These are phyloP conservation scores for Schizopora paradoxa DNA, from an alignment of 1,284 basidiomycete species.

Conservation along the genomic window DNA sequence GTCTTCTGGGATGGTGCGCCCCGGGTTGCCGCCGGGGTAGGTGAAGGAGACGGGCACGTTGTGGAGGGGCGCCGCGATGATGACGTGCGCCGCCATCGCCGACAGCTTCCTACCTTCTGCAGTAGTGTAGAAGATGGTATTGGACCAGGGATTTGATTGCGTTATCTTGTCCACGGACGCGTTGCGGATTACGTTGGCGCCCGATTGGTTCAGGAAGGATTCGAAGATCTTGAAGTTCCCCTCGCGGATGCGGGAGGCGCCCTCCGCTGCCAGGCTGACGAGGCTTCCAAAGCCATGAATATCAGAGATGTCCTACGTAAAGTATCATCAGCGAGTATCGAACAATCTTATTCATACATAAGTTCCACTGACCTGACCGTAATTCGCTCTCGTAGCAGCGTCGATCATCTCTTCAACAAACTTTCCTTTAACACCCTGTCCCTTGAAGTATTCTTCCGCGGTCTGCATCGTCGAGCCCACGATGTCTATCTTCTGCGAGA, in stretches of 20 bases:
- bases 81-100: too few species aligned
- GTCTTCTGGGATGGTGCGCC: slow-evolving; percentile 4
- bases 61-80: slow-evolving; percentile 76
- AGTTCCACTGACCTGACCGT: slow-evolving; percentile 66
- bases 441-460: slow-evolving; percentile 54
- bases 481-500: too few species aligned
- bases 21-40: slow-evolving; percentile 39
- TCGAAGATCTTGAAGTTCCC: slow-evolving; percentile 90
- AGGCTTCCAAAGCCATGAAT: slow-evolving; percentile 82
- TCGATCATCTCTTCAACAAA: slow-evolving; percentile 81
- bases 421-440: slow-evolving; percentile 48
- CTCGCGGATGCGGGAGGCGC: slow-evolving; percentile 63
- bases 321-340: neutral
- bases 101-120: too few species aligned
- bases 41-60: slow-evolving; percentile 50
- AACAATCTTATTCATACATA: too few species aligned
- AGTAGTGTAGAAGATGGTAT: too few species aligned
- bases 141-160: too few species aligned
- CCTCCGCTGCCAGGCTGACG: slow-evolving; percentile 67
- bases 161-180: slow-evolving; percentile 67
- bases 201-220: slow-evolving; percentile 66
- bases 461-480: too few species aligned
- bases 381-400: slow-evolving; percentile 84
- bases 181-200: slow-evolving; percentile 63
- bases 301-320: slow-evolving; percentile 51